A percentile compares a stretch with the other conserved stretches of the same genome.
Evolutionary conservation across 1,284 basidiomycete species (phyloP).

Genomic region (Ustanciosporium gigantosporum): DNA sequence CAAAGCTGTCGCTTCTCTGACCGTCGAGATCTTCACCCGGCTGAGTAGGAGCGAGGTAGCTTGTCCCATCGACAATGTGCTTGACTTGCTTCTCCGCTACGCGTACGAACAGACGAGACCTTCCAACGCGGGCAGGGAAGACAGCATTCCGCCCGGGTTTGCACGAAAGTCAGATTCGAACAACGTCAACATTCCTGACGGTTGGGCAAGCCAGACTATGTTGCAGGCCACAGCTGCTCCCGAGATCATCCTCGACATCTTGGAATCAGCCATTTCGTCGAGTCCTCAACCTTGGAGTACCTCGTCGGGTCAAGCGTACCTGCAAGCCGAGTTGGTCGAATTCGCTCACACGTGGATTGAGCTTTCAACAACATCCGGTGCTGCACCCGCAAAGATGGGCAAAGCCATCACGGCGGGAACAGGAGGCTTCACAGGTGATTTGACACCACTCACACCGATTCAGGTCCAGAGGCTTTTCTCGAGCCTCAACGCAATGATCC

Average conservation of each 20-base stretch:
- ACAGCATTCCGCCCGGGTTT: conserved; percentile 26
- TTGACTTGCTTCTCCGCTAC: conserved; percentile 48
- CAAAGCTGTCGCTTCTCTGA: conserved; percentile 32
- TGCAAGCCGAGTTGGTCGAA: conserved; percentile 46
- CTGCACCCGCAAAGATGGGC: not conserved
- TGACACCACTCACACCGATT: conserved; percentile 2
- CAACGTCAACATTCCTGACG: conserved; percentile 59
- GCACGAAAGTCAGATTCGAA: not conserved
- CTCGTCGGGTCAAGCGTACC: conserved; percentile 32
- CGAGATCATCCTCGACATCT: conserved; percentile 77
- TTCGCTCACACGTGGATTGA: conserved; percentile 44
- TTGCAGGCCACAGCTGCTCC: conserved; percentile 76
- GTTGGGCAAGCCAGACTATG: conserved; percentile 79
- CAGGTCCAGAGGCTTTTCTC: conserved; percentile 19
- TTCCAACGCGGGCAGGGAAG: conserved; percentile 1
- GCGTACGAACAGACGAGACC: conserved; percentile 37
- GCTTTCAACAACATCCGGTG: conserved; percentile 16
- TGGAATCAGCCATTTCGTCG: conserved; percentile 79
- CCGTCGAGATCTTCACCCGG: conserved; percentile 36
- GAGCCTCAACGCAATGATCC: conserved; percentile 15
- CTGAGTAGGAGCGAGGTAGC: conserved; percentile 46
- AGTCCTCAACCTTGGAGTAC: conserved; percentile 55
- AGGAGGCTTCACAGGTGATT: too few species aligned
- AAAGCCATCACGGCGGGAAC: not conserved
- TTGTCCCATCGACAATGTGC: conserved; percentile 53